Evolutionary conservation across 2,329 filamentous ascomycete genomes (phyloP).

Genomic region (Rhytidhysteron rufulum): DNA sequence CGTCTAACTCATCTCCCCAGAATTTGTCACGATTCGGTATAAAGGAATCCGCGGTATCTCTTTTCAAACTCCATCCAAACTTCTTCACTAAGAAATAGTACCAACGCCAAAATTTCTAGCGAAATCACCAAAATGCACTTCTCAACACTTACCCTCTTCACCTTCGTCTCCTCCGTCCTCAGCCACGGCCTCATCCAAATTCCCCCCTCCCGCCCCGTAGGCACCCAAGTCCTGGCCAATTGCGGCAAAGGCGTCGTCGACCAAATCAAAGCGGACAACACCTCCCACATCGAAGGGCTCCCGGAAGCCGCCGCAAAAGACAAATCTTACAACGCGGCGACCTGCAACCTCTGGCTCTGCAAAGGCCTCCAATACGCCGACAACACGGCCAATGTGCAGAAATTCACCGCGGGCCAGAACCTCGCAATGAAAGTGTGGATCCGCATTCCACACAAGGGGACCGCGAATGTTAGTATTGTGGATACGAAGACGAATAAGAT

Average conservation of each 20-base stretch:
- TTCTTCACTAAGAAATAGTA: too few species aligned
- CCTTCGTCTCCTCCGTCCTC: slow-evolving; percentile 13
- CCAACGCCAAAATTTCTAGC: too few species aligned
- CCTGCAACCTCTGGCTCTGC: slow-evolving; percentile 48
- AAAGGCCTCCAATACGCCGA: slow-evolving; percentile 56
- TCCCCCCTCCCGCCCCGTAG: slow-evolving; percentile 17
- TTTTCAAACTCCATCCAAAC: too few species aligned
- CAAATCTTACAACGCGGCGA: slow-evolving; percentile 5
- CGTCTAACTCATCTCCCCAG: too few species aligned
- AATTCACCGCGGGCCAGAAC: slow-evolving; percentile 45
- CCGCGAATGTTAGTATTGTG: slow-evolving; percentile 58
- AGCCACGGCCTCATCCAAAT: slow-evolving; percentile 19
- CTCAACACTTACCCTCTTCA: neutral
- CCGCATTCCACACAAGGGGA: slow-evolving; percentile 51
- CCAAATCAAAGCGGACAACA: slow-evolving; percentile 19
- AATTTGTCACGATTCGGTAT: too few species aligned
- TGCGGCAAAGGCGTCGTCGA: slow-evolving; percentile 16
- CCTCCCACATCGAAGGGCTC: slow-evolving; percentile 20
- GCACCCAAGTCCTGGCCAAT: slow-evolving; percentile 11
- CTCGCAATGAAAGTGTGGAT: slow-evolving; percentile 45
- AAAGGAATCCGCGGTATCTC: too few species aligned
- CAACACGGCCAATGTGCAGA: slow-evolving; percentile 51
- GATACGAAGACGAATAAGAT: slow-evolving; percentile 51
- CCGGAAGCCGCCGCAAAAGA: slow-evolving; percentile 17
- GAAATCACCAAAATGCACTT: too few species aligned